Evolutionary conservation across 2,329 filamentous ascomycete species (phyloP), one percentile per base, ranked within the genome.

Genomic region (Fusarium illudens): DNA sequence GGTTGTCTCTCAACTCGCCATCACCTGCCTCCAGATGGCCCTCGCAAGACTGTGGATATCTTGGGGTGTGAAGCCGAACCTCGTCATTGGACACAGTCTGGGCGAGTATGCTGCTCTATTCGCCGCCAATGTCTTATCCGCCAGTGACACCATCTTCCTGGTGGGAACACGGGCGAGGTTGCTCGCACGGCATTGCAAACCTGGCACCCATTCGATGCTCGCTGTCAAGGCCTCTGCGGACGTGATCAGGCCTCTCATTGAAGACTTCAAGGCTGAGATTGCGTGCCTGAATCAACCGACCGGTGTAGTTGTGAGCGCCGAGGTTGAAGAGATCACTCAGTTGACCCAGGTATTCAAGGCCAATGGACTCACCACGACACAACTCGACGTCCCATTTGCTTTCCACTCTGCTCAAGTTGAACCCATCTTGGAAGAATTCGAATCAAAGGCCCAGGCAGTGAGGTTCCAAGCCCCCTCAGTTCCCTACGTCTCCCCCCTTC

Each of bases 271-370:
- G 1, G 77, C 84, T 52, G 85, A 86, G 36, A 71, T 87, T 30
- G 90, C 92, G 15, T 96, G 93, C 80, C 86, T 93, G 75, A 96
- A 96, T 71, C 88, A 90, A 0, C 89, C 90, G 0, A 83, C 87
- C 52, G 91, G 93, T 75, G 94, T 89, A 10, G 93, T 96, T 2
- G 82, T 96, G n/a, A 81, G 80, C 20, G 85, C 84, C 10, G 72
- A 75, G 10, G 78, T 80, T 0, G 71, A 72, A 2, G 77, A 83
- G 55, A 79, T 87, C 36, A 72, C 78, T 4, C 75, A 80, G 4
- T 80, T 89, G 15, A 83, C 62, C 72, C 36, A 67, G 73, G 58
- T 73, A 81, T 19, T 67, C 65, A 36, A 72, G 37, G 27, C 74
- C 64, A 12, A 79, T 73, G 63, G 75, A 74, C 79, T 86, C 78